Evolutionary conservation across 352 stramenopile genomes (phyloP).

Genomic region (Phytophthora fragariae): DNA sequence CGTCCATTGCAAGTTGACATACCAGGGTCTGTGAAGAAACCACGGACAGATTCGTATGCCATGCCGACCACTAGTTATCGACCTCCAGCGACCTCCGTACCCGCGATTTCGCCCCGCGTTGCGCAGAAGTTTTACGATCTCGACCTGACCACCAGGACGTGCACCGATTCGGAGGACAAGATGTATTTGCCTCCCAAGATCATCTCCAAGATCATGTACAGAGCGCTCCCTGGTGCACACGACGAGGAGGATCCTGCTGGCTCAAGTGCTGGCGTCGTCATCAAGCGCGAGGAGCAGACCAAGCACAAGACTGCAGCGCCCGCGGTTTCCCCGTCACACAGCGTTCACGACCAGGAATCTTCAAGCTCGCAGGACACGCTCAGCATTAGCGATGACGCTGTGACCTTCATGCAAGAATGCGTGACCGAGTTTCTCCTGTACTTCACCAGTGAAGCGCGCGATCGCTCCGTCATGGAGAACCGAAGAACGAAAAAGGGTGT

Average conservation of each 20-base stretch:
- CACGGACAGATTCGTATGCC: conserved; percentile 13
- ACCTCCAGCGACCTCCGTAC: conserved; percentile 16
- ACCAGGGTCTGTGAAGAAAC: conserved; percentile 35
- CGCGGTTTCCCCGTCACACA: conserved; percentile 15
- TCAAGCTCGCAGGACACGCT: conserved; percentile 37
- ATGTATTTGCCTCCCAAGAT: conserved; percentile 79
- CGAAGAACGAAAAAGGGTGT: conserved; percentile 59
- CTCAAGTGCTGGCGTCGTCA: not conserved
- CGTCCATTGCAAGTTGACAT: conserved; percentile 39
- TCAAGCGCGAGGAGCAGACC: conserved; percentile 14
- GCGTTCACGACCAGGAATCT: conserved; percentile 8
- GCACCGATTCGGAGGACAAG: conserved; percentile 70
- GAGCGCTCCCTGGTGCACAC: conserved; percentile 42
- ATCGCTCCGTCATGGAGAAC: conserved; percentile 70
- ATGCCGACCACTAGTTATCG: conserved; percentile 6
- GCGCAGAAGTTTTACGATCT: conserved; percentile 78
- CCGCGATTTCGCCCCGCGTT: conserved; percentile 59
- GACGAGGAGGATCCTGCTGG: not conserved
- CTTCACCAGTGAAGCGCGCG: conserved; percentile 81
- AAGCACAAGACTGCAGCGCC: conserved; percentile 11
- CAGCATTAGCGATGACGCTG: conserved; percentile 83
- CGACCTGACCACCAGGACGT: conserved; percentile 64
- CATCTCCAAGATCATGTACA: conserved; percentile 82
- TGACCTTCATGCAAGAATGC: conserved; percentile 86
- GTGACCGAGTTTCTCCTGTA: conserved; percentile 88